phyloP scores from a whole-genome alignment of 2,329 filamentous ascomycete species.

The Triangularia verruculosa region DNA sequence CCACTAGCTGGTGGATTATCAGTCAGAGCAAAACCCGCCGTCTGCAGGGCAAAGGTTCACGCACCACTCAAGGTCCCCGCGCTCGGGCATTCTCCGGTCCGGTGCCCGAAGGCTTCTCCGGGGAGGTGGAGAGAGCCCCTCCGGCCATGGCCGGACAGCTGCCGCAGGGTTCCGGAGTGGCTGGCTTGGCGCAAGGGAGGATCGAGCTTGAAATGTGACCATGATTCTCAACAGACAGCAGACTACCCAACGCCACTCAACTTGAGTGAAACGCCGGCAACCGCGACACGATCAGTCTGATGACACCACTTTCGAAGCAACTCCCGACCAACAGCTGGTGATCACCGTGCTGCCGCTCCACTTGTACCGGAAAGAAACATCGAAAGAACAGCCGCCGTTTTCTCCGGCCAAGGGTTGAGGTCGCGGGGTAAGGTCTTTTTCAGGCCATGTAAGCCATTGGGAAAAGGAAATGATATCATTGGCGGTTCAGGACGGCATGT shows the following conservation, averaged over 20 bases:
- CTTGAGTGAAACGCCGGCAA: constrained; percentile 22
- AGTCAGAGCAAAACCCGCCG: not conserved
- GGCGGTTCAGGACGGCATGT: constrained; percentile 18
- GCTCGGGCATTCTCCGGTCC: not conserved
- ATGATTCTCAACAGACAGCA: constrained; percentile 5
- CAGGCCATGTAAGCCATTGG: constrained; percentile 4
- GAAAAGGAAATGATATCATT: constrained; percentile 8
- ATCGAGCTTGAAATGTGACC: constrained; percentile 1
- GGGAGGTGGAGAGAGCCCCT: not conserved
- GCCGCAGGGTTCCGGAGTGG: not conserved
- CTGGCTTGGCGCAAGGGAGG: not conserved
- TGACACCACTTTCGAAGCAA: constrained; percentile 1
- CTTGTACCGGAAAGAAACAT: constrained; percentile 8
- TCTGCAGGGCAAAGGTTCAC: not conserved
- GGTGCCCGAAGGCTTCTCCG: not conserved
- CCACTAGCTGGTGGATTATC: not conserved
- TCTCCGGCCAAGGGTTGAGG: constrained; percentile 11
- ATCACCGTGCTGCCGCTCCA: constrained; percentile 13
- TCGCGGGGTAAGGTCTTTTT: constrained; percentile 15
- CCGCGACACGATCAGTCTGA: constrained; percentile 13
- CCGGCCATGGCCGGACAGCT: not conserved
- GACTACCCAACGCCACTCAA: constrained; percentile 12
- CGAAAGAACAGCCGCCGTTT: constrained; percentile 1
- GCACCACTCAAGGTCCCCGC: not conserved
- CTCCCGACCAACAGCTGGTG: constrained; percentile 1